A percentile compares a stretch with the other conserved stretches of the same genome.
phyloP scores from a whole-genome alignment of 129 eudicot genomes.

The Artemisia argyi region DNA sequence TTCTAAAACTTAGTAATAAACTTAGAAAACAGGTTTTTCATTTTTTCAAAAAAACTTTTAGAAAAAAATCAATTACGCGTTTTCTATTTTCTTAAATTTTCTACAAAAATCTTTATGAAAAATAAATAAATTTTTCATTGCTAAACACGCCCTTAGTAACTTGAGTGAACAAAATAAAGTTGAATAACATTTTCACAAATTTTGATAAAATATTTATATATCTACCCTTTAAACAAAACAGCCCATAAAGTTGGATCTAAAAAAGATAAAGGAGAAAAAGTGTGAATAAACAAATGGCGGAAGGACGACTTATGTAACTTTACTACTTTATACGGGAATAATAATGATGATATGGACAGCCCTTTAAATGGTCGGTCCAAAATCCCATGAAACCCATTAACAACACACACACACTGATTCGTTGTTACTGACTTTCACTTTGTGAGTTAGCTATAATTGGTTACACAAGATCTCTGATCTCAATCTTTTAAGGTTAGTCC shows the following conservation, averaged over 20 bases:
- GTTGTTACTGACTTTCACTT: constrained; percentile 5
- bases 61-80: too few relatives aligned
- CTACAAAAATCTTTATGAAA: too few relatives aligned
- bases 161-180: too few relatives aligned
- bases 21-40: too few relatives aligned
- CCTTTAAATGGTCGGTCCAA: constrained; percentile 21
- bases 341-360: constrained; percentile 29
- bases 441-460: background rate
- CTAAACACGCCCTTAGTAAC: too few relatives aligned
- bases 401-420: background rate
- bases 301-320: constrained; percentile 15
- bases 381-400: constrained; percentile 22
- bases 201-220: too few relatives aligned
- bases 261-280: background rate
- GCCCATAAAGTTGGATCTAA: background rate
- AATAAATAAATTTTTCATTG: too few relatives aligned
- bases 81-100: too few relatives aligned
- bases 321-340: background rate
- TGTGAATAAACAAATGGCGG: constrained; percentile 14
- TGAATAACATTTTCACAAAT: too few relatives aligned
- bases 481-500: background rate
- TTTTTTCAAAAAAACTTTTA: too few relatives aligned
- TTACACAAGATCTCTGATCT: constrained; percentile 25
- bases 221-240: too few relatives aligned
- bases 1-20: too few relatives aligned